Evolutionary conservation across 2,329 filamentous ascomycete genomes (phyloP), one percentile per base, ranked within the genome.

Genomic region (Juglanconis sp.): DNA sequence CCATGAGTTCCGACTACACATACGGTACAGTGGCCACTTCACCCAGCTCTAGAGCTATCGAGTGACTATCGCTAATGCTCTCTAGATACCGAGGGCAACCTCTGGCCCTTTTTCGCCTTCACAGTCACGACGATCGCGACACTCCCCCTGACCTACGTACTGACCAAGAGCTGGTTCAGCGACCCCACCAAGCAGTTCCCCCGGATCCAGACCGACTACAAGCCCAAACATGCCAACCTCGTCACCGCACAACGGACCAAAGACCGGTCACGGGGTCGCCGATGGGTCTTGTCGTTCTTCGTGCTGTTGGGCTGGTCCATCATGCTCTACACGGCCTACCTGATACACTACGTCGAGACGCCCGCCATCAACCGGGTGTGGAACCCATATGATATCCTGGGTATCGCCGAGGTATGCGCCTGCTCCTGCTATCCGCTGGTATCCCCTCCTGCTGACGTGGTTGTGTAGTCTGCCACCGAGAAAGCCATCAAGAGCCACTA

Each of bases 71-170:
- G 46, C 55, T 57, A 50, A 57, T 36, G 10, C 5, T 34, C 13
- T 3, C 35, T 3, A 57, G 95, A 99, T 84, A 91, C 96, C 73
- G 87, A 95, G 86, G 93, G 92, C 69, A 91, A 97, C 85, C 97
- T 97, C 81, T 99, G 97, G 82, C 95, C 96, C 68, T 96, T 96
- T 85, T 99, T 99, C 81, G 89, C 98, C 77, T 87, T 97, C 73
- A 97, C 93, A 48, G 83, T 98, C 70, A 87, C 89, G 64, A 87
- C 88, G 71, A 86, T 99, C 67, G 84, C 97, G 76, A 97, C 95
- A 38, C 78, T 96, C 61, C 93, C 94, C 64, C 83, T 96, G 70
- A 96, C 94, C 69, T 96, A 96, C 77, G 90, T 87, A 66, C 87
- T 96, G 68, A 82, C 97, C 70, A 89, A 88, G 72, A 87, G 91